These are phyloP conservation scores for Arctium lappa DNA, from an alignment of 129 eudicot genomes.

Conservation along the genomic window DNA sequence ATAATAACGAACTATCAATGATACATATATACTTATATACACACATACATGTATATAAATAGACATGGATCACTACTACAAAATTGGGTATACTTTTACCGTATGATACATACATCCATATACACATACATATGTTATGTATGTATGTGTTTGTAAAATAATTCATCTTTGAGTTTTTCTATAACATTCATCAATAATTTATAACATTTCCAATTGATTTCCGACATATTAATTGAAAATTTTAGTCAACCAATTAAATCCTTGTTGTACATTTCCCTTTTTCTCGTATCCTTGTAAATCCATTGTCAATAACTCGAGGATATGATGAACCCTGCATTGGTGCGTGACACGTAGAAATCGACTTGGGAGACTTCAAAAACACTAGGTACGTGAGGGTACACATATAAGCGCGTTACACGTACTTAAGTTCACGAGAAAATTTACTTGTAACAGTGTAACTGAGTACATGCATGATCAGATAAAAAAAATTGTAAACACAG, in stretches of 20 bases:
- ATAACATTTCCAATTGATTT: too few species aligned
- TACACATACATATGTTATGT: background rate
- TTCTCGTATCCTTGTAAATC: background rate
- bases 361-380: background rate
- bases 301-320: background rate
- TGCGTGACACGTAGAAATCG: background rate
- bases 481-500: background rate
- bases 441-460: background rate
- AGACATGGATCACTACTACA: background rate
- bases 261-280: too few species aligned
- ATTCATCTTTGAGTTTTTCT: too few species aligned
- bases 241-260: background rate
- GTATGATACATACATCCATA: background rate
- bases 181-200: too few species aligned
- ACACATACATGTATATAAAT: background rate
- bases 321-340: background rate
- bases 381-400: background rate
- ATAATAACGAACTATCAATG: too few species aligned
- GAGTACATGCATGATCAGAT: background rate
- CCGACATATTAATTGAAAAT: background rate
- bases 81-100: too few species aligned
- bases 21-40: background rate
- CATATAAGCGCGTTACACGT: background rate
- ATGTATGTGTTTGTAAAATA: too few species aligned
- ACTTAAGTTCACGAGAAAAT: too few species aligned